Evolutionary conservation across 257 asterid species (phyloP).

Genomic region (Nicotiana benthamiana): DNA sequence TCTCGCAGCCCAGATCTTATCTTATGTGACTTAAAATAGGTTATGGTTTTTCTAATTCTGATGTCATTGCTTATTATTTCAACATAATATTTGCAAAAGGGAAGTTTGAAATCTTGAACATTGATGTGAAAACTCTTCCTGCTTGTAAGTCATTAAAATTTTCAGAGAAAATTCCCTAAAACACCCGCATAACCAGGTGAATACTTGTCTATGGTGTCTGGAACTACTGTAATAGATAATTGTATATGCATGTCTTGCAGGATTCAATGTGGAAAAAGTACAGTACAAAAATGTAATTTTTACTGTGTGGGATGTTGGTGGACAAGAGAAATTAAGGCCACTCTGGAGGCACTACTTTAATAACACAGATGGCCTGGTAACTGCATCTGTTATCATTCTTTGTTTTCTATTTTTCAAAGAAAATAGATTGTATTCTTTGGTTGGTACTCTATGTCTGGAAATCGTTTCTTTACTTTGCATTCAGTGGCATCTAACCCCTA

Average conservation of each 20-base stretch:
- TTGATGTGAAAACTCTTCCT: not conserved
- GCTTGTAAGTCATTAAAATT: not conserved
- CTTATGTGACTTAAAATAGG: not conserved
- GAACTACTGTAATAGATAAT: slow-evolving; percentile 12
- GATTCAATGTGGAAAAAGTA: slow-evolving; percentile 96
- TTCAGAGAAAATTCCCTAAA: not conserved
- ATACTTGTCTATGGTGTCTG: not conserved
- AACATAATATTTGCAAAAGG: not conserved
- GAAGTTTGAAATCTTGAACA: not conserved
- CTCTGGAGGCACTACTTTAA: slow-evolving; percentile 96
- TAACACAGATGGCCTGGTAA: slow-evolving; percentile 91
- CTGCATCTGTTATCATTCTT: not conserved
- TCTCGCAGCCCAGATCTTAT: not conserved
- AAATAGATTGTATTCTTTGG: not conserved
- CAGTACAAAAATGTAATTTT: slow-evolving; percentile 86
- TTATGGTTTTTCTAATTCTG: not conserved
- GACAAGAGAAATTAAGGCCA: slow-evolving; percentile 92
- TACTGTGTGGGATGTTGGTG: slow-evolving; percentile 99
- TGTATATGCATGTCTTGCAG: slow-evolving; percentile 37
- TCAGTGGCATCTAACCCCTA: not conserved
- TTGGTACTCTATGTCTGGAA: not conserved
- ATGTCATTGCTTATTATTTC: not conserved
- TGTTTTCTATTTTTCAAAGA: not conserved
- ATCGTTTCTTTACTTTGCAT: not conserved
- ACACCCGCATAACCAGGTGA: not conserved